phyloP scores from a whole-genome alignment of 768 basidiomycete species.

The Suillus alpinus region DNA sequence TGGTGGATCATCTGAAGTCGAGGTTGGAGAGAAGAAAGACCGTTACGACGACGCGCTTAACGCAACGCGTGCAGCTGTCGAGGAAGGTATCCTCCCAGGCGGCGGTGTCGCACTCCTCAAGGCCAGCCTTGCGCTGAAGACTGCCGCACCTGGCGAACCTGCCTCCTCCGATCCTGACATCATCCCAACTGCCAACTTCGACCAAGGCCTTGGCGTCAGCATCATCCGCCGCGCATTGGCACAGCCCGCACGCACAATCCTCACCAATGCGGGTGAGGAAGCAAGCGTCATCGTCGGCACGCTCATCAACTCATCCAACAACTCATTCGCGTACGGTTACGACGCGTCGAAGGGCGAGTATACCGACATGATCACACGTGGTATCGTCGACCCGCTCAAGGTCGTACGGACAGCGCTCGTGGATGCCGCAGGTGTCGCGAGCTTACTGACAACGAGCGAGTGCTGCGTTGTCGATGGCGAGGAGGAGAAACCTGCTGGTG shows the following conservation, averaged over 20 bases:
- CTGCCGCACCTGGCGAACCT: constrained; percentile 47
- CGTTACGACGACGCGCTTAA: constrained; percentile 96
- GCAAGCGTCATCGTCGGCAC: constrained; percentile 90
- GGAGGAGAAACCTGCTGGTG: constrained; percentile 65
- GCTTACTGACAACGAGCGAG: constrained; percentile 90
- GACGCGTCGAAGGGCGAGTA: constrained; percentile 92
- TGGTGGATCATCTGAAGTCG: constrained; percentile 90
- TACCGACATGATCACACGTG: constrained; percentile 90
- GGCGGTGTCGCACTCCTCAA: constrained; percentile 93
- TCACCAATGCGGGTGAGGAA: constrained; percentile 94
- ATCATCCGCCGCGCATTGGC: constrained; percentile 88
- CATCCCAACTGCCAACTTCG: constrained; percentile 87
- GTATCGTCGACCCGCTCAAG: constrained; percentile 95
- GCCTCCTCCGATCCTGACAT: constrained; percentile 57
- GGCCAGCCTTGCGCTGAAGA: constrained; percentile 68
- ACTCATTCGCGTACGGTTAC: constrained; percentile 86
- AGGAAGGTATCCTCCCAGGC: constrained; percentile 97
- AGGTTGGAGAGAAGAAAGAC: constrained; percentile 99
- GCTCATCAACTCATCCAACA: constrained; percentile 59
- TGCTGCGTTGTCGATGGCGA: constrained; percentile 89
- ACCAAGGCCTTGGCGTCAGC: constrained; percentile 92
- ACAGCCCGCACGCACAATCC: constrained; percentile 82
- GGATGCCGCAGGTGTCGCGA: constrained; percentile 92
- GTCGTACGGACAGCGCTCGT: constrained; percentile 92
- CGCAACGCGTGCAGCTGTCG: constrained; percentile 97